Percentiles rank a stretch among this genome's conserved stretches.
These are phyloP conservation scores for Oryza coarctata DNA, from an alignment of 176 grass and related monocot genomes.

Conservation along the genomic window DNA sequence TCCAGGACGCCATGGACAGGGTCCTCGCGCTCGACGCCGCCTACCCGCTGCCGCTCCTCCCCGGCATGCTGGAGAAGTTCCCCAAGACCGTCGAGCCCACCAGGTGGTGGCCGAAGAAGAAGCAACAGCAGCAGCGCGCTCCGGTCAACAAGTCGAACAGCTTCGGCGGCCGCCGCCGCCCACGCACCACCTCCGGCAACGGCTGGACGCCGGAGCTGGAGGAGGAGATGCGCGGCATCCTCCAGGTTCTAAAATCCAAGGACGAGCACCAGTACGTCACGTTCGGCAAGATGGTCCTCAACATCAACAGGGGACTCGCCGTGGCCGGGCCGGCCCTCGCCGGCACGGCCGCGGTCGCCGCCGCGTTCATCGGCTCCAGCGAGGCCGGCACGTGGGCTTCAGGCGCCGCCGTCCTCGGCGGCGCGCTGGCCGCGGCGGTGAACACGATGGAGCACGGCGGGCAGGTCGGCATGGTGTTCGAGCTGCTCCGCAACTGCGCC, in stretches of 20 bases:
- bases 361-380: conserved; percentile 29
- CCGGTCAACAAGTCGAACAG: background rate
- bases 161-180: background rate
- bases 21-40: conserved; percentile 56
- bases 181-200: conserved; percentile 15
- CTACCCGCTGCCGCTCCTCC: conserved; percentile 50
- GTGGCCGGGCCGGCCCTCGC: conserved; percentile 35
- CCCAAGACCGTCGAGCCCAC: conserved; percentile 43
- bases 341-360: conserved; percentile 29
- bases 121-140: conserved; percentile 6
- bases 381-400: conserved; percentile 12
- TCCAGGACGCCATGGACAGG: conserved; percentile 17
- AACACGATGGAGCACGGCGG: conserved; percentile 61
- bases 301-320: conserved; percentile 36
- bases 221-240: conserved; percentile 51
- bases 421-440: conserved; percentile 38
- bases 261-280: conserved; percentile 42
- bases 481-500: conserved; percentile 48
- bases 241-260: conserved; percentile 46
- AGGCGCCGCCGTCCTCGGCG: background rate
- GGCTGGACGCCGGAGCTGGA: conserved; percentile 59
- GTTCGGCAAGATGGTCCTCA: conserved; percentile 13
- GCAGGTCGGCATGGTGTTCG: conserved; percentile 69
- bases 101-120: conserved; percentile 52
- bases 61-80: conserved; percentile 60